Base-by-base conservation (phyloP, 2,329 filamentous ascomycete genomes). In the Epichloe aotearoae region DNA sequence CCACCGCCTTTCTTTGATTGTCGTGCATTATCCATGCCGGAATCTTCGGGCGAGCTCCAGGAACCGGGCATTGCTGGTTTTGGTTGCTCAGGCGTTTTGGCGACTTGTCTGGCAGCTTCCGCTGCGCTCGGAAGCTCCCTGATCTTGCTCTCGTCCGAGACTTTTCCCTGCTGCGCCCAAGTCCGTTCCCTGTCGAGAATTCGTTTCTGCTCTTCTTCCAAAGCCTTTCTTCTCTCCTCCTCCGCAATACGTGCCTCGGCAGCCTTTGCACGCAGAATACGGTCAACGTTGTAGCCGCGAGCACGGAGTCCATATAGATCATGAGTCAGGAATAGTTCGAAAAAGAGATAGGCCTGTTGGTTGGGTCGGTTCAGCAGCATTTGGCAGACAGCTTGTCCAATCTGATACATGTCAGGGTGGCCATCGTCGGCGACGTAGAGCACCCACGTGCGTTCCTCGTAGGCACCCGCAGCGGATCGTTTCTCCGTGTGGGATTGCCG, bases 211-310 rank as follows among this genome's bases (percentile, higher is more conserved):
- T 95, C 88, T 46, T 80, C 79, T 55, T 86, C 84, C 5, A 89
- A 66, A 37, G 86, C 82, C 60, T 83, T 83, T 60, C 84, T 82
- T 46, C 86, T 79, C 63, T 88, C 82, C 59, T 86, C 85, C 61
- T 96, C 90, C 0, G 88, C 89, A 56, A 97, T 82, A 49, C 87
- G 80, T 5, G 88, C 87, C 65, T 97, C 89, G 2, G 87, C 86
- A 19, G 86, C 88, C 69, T 94, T 94, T 50, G 84, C 84, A 38
- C 88, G 81, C 20, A 98, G 74, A 55, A 98, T 97, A 47, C 93
- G 84, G 61, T 96, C 88, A 39, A 98, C 93, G 58, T 98, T 97
- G 73, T 96, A 97, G 2, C 93, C 93, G 56, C 93, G 88, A 53
- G 83, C 82, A 59, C 88, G 83, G 40, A 98, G 71, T 48, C 90